Conservation (phyloP, 2,329 filamentous ascomycete genomes). For the Aspergillus brasiliensis region DNA sequence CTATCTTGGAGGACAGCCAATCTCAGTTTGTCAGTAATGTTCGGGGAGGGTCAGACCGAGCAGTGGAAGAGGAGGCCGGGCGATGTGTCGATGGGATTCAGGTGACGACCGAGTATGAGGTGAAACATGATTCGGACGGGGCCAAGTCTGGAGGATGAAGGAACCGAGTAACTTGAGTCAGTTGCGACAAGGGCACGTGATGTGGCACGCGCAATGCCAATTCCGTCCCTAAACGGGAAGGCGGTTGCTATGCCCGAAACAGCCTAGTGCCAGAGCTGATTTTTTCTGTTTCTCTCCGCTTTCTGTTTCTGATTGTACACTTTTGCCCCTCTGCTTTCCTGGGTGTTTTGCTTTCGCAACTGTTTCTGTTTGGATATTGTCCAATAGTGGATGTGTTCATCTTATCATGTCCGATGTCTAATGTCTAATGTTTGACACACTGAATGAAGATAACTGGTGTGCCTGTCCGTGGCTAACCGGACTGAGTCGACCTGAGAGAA, state of each 20-base stretch:
- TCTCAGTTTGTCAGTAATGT: conserved; percentile 2
- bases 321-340: no score
- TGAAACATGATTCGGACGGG: background rate
- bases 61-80: conserved; percentile 17
- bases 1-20: conserved; percentile 10
- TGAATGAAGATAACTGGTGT: no score
- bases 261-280: background rate
- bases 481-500: no score
- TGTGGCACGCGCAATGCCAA: background rate
- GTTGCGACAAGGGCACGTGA: background rate
- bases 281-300: background rate
- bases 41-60: conserved; percentile 6
- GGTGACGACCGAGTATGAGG: conserved; percentile 25
- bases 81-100: conserved; percentile 17
- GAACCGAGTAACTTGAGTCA: background rate
- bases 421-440: no score
- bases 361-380: no score
- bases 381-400: no score
- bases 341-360: no score
- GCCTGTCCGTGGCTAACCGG: no score
- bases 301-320: background rate
- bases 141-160: background rate
- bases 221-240: background rate
- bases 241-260: background rate
- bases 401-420: no score